Evolutionary conservation across 176 grass and related monocot species (phyloP), one percentile per base, ranked within the genome.

Genomic region (Coix lacrymajobi): DNA sequence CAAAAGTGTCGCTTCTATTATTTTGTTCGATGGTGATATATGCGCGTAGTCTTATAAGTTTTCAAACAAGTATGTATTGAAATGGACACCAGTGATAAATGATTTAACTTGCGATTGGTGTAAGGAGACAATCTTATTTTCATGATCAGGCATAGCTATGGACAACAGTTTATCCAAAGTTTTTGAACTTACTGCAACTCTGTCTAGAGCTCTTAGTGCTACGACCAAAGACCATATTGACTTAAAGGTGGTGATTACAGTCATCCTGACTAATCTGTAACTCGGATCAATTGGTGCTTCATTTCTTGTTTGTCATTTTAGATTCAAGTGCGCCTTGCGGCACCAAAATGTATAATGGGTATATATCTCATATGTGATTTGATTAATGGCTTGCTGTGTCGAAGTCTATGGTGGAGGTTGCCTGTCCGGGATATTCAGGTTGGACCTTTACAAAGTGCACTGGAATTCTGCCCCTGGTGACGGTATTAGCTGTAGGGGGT

Each of bases 401-500:
- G 12, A 73, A 12, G 34, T 69, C 26, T 17, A 2, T 19, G 4
- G 4, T n/a, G n/a, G n/a, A n/a, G n/a, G n/a, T n/a, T n/a, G n/a
- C n/a, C n/a, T 3, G 11, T 5, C 41, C 81, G n/a, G 20, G 81
- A 32, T 64, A 57, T 74, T 74, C 54, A 74, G 44, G 39, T 32
- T 7, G 39, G 25, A 31, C 37, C 31, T 74, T 22, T 48, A 12
- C 0, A 46, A 34, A 4, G 4, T 74, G 34, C 22, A 38, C 38
- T 34, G 54, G 54, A 73, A 14, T 24, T 48, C 29, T 49, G 15
- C 17, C 69, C 29, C 31, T 63, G 45, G 29, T 26, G 54, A 63
- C n/a, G 69, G 20, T 83, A 48, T 30, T 63, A 83, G 56, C 80
- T 63, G 38, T 83, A 33, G 54, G 39, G 8, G 56, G 29, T 48